These are phyloP conservation scores for Podospora pseudopauciseta DNA, from an alignment of 495 filamentous ascomycete species.

Conservation along the genomic window DNA sequence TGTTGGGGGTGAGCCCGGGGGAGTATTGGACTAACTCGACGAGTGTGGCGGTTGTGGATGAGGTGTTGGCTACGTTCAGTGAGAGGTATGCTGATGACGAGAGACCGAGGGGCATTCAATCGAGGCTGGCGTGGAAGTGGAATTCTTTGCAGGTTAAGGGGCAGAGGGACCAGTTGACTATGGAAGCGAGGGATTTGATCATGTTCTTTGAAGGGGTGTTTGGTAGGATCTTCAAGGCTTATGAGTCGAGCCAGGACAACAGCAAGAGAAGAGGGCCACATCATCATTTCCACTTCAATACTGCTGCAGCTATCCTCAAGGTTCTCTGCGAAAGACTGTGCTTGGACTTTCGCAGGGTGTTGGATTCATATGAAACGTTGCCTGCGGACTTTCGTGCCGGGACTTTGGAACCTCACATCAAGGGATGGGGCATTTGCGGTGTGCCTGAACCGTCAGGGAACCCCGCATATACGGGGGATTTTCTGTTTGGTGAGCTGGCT, in stretches of 20 bases:
- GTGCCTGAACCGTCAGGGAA: not conserved
- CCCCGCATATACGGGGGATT: not conserved
- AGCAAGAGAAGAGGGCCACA: not conserved
- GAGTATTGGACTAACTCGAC: constrained; percentile 51
- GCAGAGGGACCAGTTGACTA: constrained; percentile 13
- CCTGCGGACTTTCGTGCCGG: not conserved
- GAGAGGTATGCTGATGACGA: not conserved
- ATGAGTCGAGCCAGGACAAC: not conserved
- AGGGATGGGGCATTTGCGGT: not conserved
- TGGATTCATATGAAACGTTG: not conserved
- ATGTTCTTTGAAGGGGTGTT: constrained; percentile 2
- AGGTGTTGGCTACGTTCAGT: constrained; percentile 15
- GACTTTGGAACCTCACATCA: not conserved
- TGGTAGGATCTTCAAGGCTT: not conserved
- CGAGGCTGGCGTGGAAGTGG: constrained; percentile 29
- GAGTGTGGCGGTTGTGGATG: constrained; percentile 32
- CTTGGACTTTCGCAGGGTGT: not conserved
- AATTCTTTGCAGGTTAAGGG: constrained; percentile 16
- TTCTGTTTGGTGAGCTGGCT: not conserved
- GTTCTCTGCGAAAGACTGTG: not conserved
- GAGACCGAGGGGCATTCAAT: constrained; percentile 16
- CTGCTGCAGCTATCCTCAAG: not conserved
- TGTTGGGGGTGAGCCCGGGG: constrained; percentile 47
- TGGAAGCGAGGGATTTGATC: constrained; percentile 16
- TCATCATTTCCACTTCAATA: not conserved